Evolutionary conservation across 2,329 filamentous ascomycete genomes (phyloP), one percentile per base, ranked within the genome.

Genomic region (Beauveria scarabaeidicola): DNA sequence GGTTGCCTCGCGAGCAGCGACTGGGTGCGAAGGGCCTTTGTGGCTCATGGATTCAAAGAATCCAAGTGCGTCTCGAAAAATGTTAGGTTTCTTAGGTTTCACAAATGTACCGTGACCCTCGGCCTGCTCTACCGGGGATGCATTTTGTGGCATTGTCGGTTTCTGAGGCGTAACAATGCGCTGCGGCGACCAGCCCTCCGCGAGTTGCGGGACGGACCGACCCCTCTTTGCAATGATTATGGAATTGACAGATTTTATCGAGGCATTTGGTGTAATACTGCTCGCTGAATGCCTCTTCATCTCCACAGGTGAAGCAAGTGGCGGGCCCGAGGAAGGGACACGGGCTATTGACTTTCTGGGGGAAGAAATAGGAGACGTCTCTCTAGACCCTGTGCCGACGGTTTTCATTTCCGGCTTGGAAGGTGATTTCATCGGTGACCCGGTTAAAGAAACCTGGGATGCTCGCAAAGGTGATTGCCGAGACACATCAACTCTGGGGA

Each of bases 1-100:
- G 9, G 38, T 32, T 38, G 10, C 23, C 41, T 60, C 61, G 7
- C 32, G 60, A 50, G 48, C 9, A 32, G 9, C 4, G 21, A 10
- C 23, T 25, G 44, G 41, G 21, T 50, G 3, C 23, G 6, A 17
- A 13, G 50, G 29, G 10, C 17, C 44, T 43, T 21, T 50, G 15
- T 61, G 44, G 23, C 63, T 64, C 40, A 72, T 56, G 17, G 66
- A 66, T 47, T 72, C 69, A 52, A 70, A 72, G 9, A 71, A 60
- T 3, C 64, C 63, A 23, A 72, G 71, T 43, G 64, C 69, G n/a
- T 71, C 65, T 54, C 50, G 54, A 44, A 61, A 53, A 13, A 36
- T 52, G 3, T 51, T 23, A 11, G 54, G 53, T 10, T 48, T 51
- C 27, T 19, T 27, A 10, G 53, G 21, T 19, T 40, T 57, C 29